Conservation (phyloP, 108 stramenopile species). For the Fragilaria radians region DNA sequence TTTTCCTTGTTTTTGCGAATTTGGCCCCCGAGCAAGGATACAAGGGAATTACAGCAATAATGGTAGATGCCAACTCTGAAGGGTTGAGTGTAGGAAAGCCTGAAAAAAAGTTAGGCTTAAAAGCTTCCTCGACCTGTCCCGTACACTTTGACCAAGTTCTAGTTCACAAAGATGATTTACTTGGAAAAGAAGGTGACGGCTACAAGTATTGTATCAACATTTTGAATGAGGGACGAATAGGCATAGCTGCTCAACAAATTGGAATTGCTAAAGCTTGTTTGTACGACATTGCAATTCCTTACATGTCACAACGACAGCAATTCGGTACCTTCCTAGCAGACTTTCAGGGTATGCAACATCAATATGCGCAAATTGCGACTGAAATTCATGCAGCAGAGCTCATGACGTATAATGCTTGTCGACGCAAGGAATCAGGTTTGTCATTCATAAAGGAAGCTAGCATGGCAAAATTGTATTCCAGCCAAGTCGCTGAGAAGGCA, state of each 20-base stretch:
- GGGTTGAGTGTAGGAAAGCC: slow-evolving; percentile 79
- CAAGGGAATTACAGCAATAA: slow-evolving; percentile 94
- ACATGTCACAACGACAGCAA: slow-evolving; percentile 85
- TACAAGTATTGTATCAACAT: slow-evolving; percentile 96
- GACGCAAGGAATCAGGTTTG: slow-evolving; percentile 83
- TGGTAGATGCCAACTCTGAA: slow-evolving; percentile 78
- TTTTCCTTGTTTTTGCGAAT: slow-evolving; percentile 92
- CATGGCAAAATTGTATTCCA: slow-evolving; percentile 89
- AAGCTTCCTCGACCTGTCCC: slow-evolving; percentile 89
- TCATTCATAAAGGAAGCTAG: slow-evolving; percentile 93
- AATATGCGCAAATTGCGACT: slow-evolving; percentile 88
- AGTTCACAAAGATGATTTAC: slow-evolving; percentile 61
- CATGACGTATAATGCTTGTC: slow-evolving; percentile 89
- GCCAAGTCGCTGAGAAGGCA: slow-evolving; percentile 84
- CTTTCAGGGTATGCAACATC: slow-evolving; percentile 95
- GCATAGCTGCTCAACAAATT: slow-evolving; percentile 89
- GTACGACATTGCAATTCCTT: slow-evolving; percentile 77
- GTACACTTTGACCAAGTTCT: slow-evolving; percentile 81
- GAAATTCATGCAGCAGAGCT: slow-evolving; percentile 91
- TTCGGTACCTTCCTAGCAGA: slow-evolving; percentile 86
- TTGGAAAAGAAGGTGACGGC: slow-evolving; percentile 89
- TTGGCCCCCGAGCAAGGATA: slow-evolving; percentile 73
- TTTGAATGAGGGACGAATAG: slow-evolving; percentile 95
- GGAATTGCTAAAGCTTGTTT: slow-evolving; percentile 93
- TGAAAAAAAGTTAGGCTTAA: slow-evolving; percentile 89